Base-by-base conservation (phyloP, 257 asterid species). In the Osmanthus fragrans region DNA sequence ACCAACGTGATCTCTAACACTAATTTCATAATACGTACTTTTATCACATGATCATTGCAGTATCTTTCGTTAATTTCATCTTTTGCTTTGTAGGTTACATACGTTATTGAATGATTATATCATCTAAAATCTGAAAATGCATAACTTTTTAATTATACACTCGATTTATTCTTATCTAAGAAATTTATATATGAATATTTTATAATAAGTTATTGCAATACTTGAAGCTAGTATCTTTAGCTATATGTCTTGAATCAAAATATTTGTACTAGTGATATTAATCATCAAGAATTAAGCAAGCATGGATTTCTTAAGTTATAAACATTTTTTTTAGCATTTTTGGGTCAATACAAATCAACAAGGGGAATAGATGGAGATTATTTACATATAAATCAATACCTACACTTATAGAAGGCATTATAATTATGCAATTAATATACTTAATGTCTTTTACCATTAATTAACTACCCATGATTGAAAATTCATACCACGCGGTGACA, bases 401-500 rank as follows among this genome's bases (percentile, higher is more conserved):
- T 21, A 23, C 5, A 21, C 66, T 58, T 23, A 21, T 58, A n/a
- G 65, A 60, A 25, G 69, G 19, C 69, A 63, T 63, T 63, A 12
- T 25, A 58, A 56, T n/a, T 19, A 15, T 47, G 56, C 29, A 56
- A 56, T 56, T n/a, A 45, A 45, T 45, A 45, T 36, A 66, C 71
- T 11, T 3, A 54, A 54, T 36, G 54, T 42, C 1, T n/a, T 16
- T 63, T 49, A 75, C 33, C 60, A 70, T 15, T 23, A 73, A 51
- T 33, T 18, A 79, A 66, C 4, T 29, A 37, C 15, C 10, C 29
- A 60, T 30, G 5, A 70, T 63, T 73, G 82, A 40, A 65, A 63
- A 39, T 8, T 75, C 19, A 66, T 15, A 65, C 33, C 78, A 40
- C 30, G 10, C 42, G 79, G 21, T 39, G 18, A 39, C 33, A 13